These are phyloP conservation scores for Streptanthus diversifolius DNA, from an alignment of 345 rosid genomes.

Conservation along the genomic window DNA sequence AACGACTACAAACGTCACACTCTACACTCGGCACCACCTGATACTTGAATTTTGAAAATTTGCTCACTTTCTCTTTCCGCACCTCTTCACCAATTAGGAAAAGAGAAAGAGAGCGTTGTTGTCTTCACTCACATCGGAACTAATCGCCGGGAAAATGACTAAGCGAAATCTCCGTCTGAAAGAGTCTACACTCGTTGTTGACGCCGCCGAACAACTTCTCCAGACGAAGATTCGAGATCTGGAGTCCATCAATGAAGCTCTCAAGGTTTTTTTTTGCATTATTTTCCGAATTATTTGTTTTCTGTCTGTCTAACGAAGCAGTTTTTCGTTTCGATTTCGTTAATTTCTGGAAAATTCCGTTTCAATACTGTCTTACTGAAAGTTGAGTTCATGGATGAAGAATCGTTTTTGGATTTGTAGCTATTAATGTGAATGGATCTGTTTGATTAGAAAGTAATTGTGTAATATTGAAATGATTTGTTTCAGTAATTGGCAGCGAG, in stretches of 20 bases:
- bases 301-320: not conserved
- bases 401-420: too few species aligned
- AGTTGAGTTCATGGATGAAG: too few species aligned
- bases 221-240: constrained; percentile 56
- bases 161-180: constrained; percentile 60
- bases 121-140: not conserved
- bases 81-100: not conserved
- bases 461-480: not conserved
- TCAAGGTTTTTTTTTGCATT: constrained; percentile 34
- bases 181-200: constrained; percentile 32
- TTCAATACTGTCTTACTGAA: too few species aligned
- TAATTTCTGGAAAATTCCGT: too few species aligned
- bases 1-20: too few species aligned
- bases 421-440: not conserved
- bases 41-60: not conserved
- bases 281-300: not conserved
- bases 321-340: not conserved
- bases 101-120: constrained; percentile 5
- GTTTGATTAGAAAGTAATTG: not conserved
- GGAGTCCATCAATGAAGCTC: constrained; percentile 53
- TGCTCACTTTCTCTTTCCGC: not conserved
- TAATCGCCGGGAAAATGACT: constrained; percentile 33
- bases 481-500: constrained; percentile 44
- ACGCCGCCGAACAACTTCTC: constrained; percentile 27
- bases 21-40: too few species aligned